Conservation (phyloP, 2,329 filamentous ascomycete species). For the Elsinoe australis region DNA sequence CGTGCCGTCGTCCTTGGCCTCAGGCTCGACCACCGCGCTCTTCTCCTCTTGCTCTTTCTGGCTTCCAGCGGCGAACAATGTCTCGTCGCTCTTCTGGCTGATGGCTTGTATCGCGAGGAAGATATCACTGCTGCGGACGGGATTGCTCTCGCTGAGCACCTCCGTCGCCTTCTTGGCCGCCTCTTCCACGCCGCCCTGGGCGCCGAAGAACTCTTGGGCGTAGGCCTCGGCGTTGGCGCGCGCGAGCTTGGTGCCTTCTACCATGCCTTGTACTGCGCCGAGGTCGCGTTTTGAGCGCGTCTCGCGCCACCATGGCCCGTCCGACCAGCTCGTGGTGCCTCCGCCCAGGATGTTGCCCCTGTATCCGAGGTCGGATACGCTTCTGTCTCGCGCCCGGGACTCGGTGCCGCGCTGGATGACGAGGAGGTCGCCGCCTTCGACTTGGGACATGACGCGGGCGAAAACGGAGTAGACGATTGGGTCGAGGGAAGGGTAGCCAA, state of each 20-base stretch:
- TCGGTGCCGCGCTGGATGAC: slow-evolving; percentile 92
- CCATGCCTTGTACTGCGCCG: slow-evolving; percentile 68
- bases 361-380: slow-evolving; percentile 54
- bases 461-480: slow-evolving; percentile 88
- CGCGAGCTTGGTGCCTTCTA: slow-evolving; percentile 85
- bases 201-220: slow-evolving; percentile 72
- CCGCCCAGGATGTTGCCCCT: slow-evolving; percentile 37
- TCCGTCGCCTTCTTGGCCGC: slow-evolving; percentile 74
- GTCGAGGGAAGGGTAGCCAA: slow-evolving; percentile 89
- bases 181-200: slow-evolving; percentile 68
- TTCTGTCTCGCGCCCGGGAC: slow-evolving; percentile 54
- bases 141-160: slow-evolving; percentile 73
- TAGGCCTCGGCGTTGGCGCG: slow-evolving; percentile 84
- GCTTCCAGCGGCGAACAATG: slow-evolving; percentile 61
- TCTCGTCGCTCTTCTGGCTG: slow-evolving; percentile 53
- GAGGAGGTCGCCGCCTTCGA: slow-evolving; percentile 89
- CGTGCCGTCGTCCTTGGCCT: slow-evolving; percentile 44
- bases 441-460: slow-evolving; percentile 94
- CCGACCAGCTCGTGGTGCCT: slow-evolving; percentile 66
- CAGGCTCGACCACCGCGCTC: slow-evolving; percentile 46
- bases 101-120: slow-evolving; percentile 94
- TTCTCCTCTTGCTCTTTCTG: slow-evolving; percentile 45
- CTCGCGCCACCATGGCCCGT: slow-evolving; percentile 94
- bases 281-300: slow-evolving; percentile 58
- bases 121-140: slow-evolving; percentile 84